phyloP scores from a whole-genome alignment of 495 filamentous ascomycete genomes.

The Antarctomyces pellizariae region DNA sequence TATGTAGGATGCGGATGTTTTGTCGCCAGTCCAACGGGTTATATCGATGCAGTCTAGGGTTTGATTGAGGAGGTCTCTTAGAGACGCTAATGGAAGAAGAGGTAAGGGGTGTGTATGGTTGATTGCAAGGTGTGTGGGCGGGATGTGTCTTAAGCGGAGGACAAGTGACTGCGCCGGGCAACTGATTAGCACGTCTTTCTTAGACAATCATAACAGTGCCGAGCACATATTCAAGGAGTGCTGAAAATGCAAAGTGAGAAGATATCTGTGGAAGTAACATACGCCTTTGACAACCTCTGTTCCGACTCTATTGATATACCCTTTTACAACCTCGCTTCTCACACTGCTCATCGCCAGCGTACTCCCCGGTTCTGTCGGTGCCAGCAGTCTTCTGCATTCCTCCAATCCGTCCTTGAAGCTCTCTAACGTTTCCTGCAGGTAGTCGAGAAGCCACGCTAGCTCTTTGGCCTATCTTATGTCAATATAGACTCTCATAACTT shows the following conservation, averaged over 20 bases:
- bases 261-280: constrained; percentile 13
- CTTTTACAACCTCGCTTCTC: constrained; percentile 75
- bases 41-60: constrained; percentile 59
- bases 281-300: constrained; percentile 56
- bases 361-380: constrained; percentile 56
- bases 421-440: constrained; percentile 51
- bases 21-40: constrained; percentile 39
- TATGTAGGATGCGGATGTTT: constrained; percentile 33
- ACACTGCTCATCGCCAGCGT: constrained; percentile 77
- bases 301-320: constrained; percentile 64
- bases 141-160: constrained; percentile 24
- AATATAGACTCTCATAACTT: constrained; percentile 4
- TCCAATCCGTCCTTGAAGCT: constrained; percentile 66
- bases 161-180: constrained; percentile 17
- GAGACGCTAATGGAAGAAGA: constrained; percentile 42
- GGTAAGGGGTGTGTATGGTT: constrained; percentile 30
- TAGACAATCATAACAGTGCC: constrained; percentile 1
- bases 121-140: constrained; percentile 24
- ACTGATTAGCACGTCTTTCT: constrained; percentile 1
- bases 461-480: constrained; percentile 36
- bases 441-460: constrained; percentile 64
- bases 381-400: constrained; percentile 66
- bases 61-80: constrained; percentile 51
- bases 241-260: background rate
- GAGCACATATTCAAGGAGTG: constrained; percentile 7